Evolutionary conservation across 2,329 filamentous ascomycete genomes (phyloP).

Genomic region (Pseudogymnoascus sp.): DNA sequence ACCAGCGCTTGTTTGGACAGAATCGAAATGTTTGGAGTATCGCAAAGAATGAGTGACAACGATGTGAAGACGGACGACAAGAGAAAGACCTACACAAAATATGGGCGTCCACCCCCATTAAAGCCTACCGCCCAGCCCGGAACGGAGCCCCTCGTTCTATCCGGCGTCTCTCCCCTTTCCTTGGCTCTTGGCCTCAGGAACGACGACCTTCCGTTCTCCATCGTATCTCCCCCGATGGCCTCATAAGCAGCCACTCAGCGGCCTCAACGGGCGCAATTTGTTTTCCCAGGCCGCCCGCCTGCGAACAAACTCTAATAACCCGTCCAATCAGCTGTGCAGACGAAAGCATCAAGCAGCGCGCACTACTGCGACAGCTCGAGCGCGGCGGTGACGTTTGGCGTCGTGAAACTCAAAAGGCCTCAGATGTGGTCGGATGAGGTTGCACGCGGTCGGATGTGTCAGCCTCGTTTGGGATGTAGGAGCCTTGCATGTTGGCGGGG

Average conservation of each 20-base stretch:
- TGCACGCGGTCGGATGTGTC: not conserved
- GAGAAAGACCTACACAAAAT: constrained; percentile 18
- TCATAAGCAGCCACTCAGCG: not conserved
- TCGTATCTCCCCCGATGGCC: not conserved
- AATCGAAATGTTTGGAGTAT: constrained; percentile 9
- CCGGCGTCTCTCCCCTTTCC: not conserved
- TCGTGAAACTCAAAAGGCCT: not conserved
- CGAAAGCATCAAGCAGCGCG: not conserved
- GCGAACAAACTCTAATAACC: not conserved
- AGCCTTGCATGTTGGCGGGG: not conserved
- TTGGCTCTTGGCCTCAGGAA: not conserved
- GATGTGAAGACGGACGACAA: constrained; percentile 11
- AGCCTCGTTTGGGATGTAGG: not conserved
- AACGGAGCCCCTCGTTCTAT: not conserved
- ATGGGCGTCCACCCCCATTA: not conserved
- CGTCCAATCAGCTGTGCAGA: not conserved
- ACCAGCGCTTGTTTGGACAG: constrained; percentile 9
- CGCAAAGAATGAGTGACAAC: constrained; percentile 12
- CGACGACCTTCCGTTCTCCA: not conserved
- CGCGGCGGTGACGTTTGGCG: not conserved
- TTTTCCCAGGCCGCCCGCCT: not conserved
- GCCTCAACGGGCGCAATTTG: not conserved
- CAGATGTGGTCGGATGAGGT: not conserved
- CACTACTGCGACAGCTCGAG: not conserved
- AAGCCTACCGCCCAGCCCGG: constrained; percentile 1